Conservation (phyloP, 306 rosid species). For the Vigna nakashimae region DNA sequence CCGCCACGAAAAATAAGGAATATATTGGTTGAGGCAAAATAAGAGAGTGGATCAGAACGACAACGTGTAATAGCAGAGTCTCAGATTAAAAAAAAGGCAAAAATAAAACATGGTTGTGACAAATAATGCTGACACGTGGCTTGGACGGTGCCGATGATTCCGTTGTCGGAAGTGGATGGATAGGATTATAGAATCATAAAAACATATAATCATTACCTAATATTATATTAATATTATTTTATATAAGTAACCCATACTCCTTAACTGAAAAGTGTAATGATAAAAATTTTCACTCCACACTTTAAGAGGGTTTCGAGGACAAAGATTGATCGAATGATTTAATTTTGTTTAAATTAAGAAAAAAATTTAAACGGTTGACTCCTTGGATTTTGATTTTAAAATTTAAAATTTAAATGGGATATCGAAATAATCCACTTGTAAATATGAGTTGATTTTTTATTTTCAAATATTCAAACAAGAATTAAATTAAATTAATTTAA, state of each 20-base stretch:
- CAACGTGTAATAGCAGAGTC: conserved; percentile 24
- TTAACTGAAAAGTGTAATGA: background rate
- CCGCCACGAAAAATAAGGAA: conserved; percentile 35
- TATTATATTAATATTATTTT: background rate
- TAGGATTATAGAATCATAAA: background rate
- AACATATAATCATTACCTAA: background rate
- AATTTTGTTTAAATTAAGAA: too few relatives aligned
- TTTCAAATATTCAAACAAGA: too few relatives aligned
- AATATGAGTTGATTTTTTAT: too few relatives aligned
- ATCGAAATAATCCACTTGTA: too few relatives aligned
- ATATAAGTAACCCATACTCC: background rate
- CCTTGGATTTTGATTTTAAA: too few relatives aligned
- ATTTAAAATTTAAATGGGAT: too few relatives aligned
- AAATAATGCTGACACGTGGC: conserved; percentile 21
- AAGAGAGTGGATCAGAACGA: conserved; percentile 43
- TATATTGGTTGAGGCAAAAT: background rate
- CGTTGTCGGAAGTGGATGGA: background rate
- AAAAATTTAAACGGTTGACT: too few relatives aligned
- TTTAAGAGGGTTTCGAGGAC: too few relatives aligned
- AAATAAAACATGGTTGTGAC: background rate
- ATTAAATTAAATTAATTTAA: too few relatives aligned
- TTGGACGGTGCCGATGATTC: conserved; percentile 52
- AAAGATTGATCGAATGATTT: too few relatives aligned
- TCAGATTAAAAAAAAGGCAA: background rate
- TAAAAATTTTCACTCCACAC: too few relatives aligned